Base-by-base conservation (phyloP, 1,139 yeast genomes). In the Suhomyces wounanorum region DNA sequence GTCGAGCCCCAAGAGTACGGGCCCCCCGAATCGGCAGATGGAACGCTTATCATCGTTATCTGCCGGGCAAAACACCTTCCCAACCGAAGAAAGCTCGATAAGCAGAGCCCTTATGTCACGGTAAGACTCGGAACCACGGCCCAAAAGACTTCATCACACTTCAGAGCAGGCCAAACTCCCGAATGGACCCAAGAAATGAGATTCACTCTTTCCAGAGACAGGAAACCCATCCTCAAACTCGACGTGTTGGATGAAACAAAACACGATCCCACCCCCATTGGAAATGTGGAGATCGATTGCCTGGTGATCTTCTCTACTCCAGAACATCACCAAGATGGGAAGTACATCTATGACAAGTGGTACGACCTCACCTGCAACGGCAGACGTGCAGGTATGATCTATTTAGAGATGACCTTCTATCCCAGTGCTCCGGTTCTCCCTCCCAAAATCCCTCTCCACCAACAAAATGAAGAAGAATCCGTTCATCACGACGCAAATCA, bases 91-190 rank as follows among this genome's bases (percentile, higher is more conserved):
- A 88, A 85, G 52, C 72, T 90, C 37, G 97, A 94, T 59, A 91
- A 91, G 61, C 97, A 91, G 67, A 86, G 89, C 55, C 97, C 97
- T 0, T 90, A 88, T 68, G 87, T 89, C 46, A 83, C 92, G 11
- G 78, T 89, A 14, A 73, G 97, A 52, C 76, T 91, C 3, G 96
- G 92, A n/a, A 87, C 89, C 50, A 81, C 81, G 54, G 94, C 95
- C 21, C 81, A 86, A 57, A 82, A 87, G 57, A 89, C 96, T 0
- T 84, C 83, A 26, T 75, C 89, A 0, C 83, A 87, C 53, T 80
- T 81, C 56, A 71, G 97, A 57, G 97, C 96, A 1, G 97, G 97
- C 1, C 97, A 91, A 65, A 87, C 89, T 2, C 97, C 97, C 0
- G 82, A 78, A 42, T 91, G 96, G 89, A 87, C 89, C 54, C 86